phyloP scores from a whole-genome alignment of 768 basidiomycete species.

The Psilocybe subaeruginosa region DNA sequence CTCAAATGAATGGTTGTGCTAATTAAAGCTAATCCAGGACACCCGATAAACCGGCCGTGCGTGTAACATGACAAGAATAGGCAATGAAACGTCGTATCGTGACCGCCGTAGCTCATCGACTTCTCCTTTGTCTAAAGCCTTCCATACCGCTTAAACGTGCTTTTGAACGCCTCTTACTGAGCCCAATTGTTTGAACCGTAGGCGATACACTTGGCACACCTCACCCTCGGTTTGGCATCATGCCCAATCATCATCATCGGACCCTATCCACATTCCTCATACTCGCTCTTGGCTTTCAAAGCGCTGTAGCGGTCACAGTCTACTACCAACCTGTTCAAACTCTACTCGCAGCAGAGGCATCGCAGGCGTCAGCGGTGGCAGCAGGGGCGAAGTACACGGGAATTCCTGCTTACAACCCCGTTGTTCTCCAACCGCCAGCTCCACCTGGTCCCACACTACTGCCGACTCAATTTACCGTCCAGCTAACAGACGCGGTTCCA shows the following conservation, averaged over 20 bases:
- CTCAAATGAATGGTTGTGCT: too few relatives aligned
- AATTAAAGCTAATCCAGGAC: too few relatives aligned
- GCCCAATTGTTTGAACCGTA: background rate
- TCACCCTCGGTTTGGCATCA: background rate
- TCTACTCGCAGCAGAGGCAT: background rate
- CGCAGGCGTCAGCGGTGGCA: background rate
- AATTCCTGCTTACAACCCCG: constrained; percentile 57
- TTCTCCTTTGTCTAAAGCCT: too few relatives aligned
- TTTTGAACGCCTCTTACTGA: background rate
- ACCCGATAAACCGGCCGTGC: too few relatives aligned
- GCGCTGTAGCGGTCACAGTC: constrained; percentile 6
- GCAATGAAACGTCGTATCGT: too few relatives aligned
- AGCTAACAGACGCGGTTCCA: constrained; percentile 41
- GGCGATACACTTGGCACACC: constrained; percentile 1
- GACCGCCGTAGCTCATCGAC: too few relatives aligned
- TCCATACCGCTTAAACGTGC: too few relatives aligned
- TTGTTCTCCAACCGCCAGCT: constrained; percentile 50
- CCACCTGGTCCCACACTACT: constrained; percentile 48
- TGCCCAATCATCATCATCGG: background rate
- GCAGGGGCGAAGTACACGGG: constrained; percentile 45
- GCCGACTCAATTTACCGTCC: constrained; percentile 46
- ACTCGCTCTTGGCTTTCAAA: background rate
- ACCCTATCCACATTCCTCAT: background rate
- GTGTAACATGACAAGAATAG: too few relatives aligned
- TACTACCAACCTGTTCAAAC: constrained; percentile 5